Evolutionary conservation across 805 yeast genomes (phyloP).

Genomic region (Barnettozyma pratensis): DNA sequence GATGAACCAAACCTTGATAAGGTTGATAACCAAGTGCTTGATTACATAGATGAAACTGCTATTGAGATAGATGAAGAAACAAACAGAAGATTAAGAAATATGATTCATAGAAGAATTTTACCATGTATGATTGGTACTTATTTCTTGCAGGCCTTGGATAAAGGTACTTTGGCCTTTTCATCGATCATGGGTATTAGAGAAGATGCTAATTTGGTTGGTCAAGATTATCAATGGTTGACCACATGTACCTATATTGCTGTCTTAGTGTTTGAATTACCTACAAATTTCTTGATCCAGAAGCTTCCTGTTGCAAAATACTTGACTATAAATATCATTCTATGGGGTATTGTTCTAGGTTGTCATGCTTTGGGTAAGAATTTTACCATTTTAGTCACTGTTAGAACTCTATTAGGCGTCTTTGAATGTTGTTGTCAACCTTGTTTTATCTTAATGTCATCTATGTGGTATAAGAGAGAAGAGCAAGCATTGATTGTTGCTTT

Average conservation of each 20-base stretch:
- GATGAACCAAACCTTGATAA: not conserved
- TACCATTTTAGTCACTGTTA: conserved; percentile 43
- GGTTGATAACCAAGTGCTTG: conserved; percentile 3
- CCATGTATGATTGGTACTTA: conserved; percentile 28
- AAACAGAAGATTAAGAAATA: conserved; percentile 33
- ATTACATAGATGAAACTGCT: conserved; percentile 18
- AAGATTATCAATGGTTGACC: conserved; percentile 29
- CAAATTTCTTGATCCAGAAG: conserved; percentile 36
- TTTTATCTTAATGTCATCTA: conserved; percentile 46
- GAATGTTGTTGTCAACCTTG: conserved; percentile 51
- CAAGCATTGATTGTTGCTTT: conserved; percentile 43
- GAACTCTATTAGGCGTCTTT: conserved; percentile 44
- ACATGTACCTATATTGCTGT: conserved; percentile 11
- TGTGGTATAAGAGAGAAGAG: conserved; percentile 51
- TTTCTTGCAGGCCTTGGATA: conserved; percentile 37
- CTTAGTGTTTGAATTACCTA: conserved; percentile 10
- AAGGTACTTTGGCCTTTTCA: conserved; percentile 35
- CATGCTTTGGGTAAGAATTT: conserved; percentile 43
- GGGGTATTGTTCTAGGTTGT: conserved; percentile 45
- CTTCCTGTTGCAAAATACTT: conserved; percentile 46
- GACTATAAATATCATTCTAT: conserved; percentile 35
- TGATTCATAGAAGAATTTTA: conserved; percentile 40
- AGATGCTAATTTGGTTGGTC: conserved; percentile 36
- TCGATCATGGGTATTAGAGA: conserved; percentile 37
- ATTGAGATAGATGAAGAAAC: conserved; percentile 28